Evolutionary conservation across 1,284 basidiomycete genomes (phyloP), one percentile per base, ranked within the genome.

Genomic region (Sanguinoderma infundibulare): DNA sequence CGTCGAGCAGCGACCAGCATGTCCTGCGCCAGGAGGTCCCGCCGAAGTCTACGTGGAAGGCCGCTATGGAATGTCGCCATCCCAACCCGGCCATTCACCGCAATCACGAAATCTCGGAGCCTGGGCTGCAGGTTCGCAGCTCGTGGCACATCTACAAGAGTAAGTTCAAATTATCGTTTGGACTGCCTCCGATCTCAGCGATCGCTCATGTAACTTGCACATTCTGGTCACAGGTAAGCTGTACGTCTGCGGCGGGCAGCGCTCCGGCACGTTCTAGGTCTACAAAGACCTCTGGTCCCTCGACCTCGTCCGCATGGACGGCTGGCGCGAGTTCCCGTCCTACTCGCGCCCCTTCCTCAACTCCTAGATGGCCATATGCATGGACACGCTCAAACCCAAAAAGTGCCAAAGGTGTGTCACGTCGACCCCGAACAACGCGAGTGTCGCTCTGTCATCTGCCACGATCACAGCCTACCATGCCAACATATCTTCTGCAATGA

Each of bases 401-500:
- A 72, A 78, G 54, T 77, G 75, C 39, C 62, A 63, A 20, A 76
- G 75, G 76, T 74, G 54, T 0, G 65, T 39, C 56, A 35, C 34
- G 34, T 14, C 14, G 6, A 14, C 34, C 34, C 14, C 34, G 34
- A 35, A 35, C 34, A 14, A n/a, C 34, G 7, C 34, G 6, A 6
- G 15, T 22, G 7, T n/a, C n/a, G n/a, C n/a, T n/a, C n/a, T n/a
- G n/a, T n/a, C n/a, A n/a, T n/a, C n/a, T n/a, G n/a, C n/a, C 2
- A 12, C 53, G 15, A 1, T 17, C 3, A 12, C 35, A 83, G 81
- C 57, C 69, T 81, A 32, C 69, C 72, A 7, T 83, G 82, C 65
- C 71, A 81, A 42, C 82, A 84, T 63, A 67, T 78, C 12, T 67
- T 80, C 44, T 84, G 82, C 66, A 65, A 77, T 44, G 66, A 63